phyloP scores from a whole-genome alignment of 768 basidiomycete species.

The Tylopilus subfusipes region DNA sequence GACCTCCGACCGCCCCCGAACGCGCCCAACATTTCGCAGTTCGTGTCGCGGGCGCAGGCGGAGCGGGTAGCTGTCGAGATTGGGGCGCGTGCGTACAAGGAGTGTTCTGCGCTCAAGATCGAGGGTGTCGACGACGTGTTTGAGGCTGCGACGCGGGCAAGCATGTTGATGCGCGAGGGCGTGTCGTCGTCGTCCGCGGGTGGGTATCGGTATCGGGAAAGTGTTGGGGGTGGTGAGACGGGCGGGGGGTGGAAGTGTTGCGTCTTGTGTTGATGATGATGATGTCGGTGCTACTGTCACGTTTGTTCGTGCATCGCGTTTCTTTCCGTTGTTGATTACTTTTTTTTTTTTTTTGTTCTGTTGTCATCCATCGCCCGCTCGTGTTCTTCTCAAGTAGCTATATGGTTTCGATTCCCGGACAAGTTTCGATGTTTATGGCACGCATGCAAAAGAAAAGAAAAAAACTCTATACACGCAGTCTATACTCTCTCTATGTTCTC shows the following conservation, averaged over 20 bases:
- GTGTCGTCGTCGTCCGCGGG: slow-evolving; percentile 56
- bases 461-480: not conserved
- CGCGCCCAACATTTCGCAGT: slow-evolving; percentile 48
- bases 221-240: slow-evolving; percentile 40
- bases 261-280: slow-evolving; percentile 51
- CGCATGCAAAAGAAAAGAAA: not conserved
- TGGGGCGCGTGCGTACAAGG: slow-evolving; percentile 91
- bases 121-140: slow-evolving; percentile 97
- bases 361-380: not conserved
- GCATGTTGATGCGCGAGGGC: slow-evolving; percentile 92
- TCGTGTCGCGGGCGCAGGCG: slow-evolving; percentile 75
- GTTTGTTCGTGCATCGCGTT: slow-evolving; percentile 3
- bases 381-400: slow-evolving; percentile 1
- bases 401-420: slow-evolving; percentile 14
- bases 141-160: slow-evolving; percentile 93
- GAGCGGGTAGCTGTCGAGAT: slow-evolving; percentile 79
- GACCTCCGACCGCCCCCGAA: slow-evolving; percentile 72
- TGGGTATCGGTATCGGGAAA: slow-evolving; percentile 45
- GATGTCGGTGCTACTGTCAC: not conserved
- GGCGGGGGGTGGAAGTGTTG: slow-evolving; percentile 56
- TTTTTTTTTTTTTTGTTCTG: not conserved
- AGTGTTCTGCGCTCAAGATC: slow-evolving; percentile 86
- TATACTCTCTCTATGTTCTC: not conserved
- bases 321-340: not conserved
- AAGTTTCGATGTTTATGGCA: slow-evolving; percentile 2